A percentile compares a stretch with the other conserved stretches of the same genome.
phyloP scores from a whole-genome alignment of 495 filamentous ascomycete genomes.

The Sordaria brevicollis region DNA sequence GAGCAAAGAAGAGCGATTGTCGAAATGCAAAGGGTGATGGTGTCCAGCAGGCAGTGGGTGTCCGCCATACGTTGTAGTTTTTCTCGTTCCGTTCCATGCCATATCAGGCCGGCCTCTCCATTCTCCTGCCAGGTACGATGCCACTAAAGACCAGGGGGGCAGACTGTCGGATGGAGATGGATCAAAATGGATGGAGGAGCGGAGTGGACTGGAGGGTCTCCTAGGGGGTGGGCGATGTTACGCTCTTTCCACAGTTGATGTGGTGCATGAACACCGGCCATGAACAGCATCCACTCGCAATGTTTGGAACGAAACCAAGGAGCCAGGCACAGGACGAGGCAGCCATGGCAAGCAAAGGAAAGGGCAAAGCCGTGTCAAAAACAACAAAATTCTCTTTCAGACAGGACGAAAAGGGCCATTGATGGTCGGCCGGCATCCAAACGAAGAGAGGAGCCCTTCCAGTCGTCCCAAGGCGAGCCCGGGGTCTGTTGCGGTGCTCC shows the following conservation, averaged over 20 bases:
- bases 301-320: background rate
- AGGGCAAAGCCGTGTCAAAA: background rate
- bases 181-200: background rate
- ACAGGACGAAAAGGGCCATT: background rate
- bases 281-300: background rate
- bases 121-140: background rate
- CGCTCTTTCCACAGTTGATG: background rate
- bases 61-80: background rate
- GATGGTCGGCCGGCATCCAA: background rate
- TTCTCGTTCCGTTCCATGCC: background rate
- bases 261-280: background rate
- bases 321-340: background rate
- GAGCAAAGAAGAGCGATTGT: background rate
- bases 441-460: background rate
- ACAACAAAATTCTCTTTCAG: background rate
- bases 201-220: background rate
- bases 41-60: background rate
- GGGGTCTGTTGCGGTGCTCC: background rate
- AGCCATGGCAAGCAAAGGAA: background rate
- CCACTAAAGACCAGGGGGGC: background rate
- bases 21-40: background rate
- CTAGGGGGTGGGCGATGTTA: background rate
- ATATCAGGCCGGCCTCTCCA: background rate
- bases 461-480: background rate
- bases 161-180: background rate